These are phyloP conservation scores for Rutstroemia sp. DNA, from an alignment of 2,329 filamentous ascomycete species.

Conservation along the genomic window DNA sequence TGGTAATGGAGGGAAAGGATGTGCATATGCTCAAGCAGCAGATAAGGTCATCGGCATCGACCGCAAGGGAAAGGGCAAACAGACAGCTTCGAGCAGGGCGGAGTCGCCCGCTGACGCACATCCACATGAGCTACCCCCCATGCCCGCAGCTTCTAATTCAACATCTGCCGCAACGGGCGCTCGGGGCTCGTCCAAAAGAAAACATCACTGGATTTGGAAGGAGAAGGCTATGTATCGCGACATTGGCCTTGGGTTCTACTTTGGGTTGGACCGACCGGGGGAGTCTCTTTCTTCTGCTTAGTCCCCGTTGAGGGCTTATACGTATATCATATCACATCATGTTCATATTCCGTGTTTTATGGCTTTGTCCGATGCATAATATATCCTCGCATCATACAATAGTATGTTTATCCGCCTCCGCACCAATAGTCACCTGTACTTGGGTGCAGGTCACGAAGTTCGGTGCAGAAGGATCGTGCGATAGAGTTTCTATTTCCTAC, in stretches of 20 bases:
- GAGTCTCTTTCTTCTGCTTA: not conserved
- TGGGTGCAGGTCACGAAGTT: no score
- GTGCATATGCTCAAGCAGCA: conserved; percentile 14
- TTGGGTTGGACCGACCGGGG: conserved; percentile 14
- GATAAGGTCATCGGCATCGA: conserved; percentile 19
- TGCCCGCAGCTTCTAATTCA: not conserved
- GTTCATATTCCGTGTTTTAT: no score
- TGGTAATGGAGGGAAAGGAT: conserved; percentile 1
- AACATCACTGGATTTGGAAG: conserved; percentile 14
- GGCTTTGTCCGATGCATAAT: no score
- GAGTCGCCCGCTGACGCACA: not conserved
- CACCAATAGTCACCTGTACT: no score
- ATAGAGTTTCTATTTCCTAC: no score
- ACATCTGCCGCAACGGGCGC: not conserved
- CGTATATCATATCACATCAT: no score
- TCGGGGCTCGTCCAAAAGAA: not conserved
- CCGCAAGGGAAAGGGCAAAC: conserved; percentile 23
- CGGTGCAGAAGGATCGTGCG: no score
- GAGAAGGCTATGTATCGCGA: conserved; percentile 25
- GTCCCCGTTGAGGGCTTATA: no score
- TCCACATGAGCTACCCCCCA: not conserved
- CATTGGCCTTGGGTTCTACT: conserved; percentile 23
- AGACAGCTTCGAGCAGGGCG: not conserved
- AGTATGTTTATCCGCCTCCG: no score
- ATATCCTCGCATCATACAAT: no score